Conservation (phyloP, 345 rosid genomes). For the Stellera chamaejasme region DNA sequence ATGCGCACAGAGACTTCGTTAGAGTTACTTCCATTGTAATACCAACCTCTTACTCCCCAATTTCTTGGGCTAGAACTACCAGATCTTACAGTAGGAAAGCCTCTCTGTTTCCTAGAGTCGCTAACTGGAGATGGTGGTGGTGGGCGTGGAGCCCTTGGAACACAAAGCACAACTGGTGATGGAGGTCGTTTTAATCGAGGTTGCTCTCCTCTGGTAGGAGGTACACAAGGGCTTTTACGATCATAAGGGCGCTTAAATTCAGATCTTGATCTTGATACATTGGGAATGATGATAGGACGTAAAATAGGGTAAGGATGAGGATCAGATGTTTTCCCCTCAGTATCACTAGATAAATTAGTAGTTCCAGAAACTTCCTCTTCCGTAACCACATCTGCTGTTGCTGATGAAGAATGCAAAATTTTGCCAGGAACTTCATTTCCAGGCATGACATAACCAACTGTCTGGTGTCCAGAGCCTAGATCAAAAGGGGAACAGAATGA, state of each 20-base stretch:
- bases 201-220: slow-evolving; percentile 66
- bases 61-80: slow-evolving; percentile 99
- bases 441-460: slow-evolving; percentile 74
- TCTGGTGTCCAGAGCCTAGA: slow-evolving; percentile 67
- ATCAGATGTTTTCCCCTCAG: slow-evolving; percentile 67
- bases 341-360: slow-evolving; percentile 46
- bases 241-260: slow-evolving; percentile 58
- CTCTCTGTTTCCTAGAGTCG: slow-evolving; percentile 77
- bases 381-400: slow-evolving; percentile 38
- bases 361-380: slow-evolving; percentile 67
- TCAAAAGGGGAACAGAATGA: slow-evolving; percentile 90
- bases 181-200: slow-evolving; percentile 94
- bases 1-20: slow-evolving; percentile 62
- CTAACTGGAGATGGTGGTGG: slow-evolving; percentile 95
- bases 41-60: slow-evolving; percentile 92
- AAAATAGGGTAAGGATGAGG: slow-evolving; percentile 74
- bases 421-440: slow-evolving; percentile 78
- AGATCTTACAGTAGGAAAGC: slow-evolving; percentile 93
- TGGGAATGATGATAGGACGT: slow-evolving; percentile 91
- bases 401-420: slow-evolving; percentile 50
- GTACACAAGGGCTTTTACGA: slow-evolving; percentile 73
- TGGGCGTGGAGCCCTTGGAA: slow-evolving; percentile 87
- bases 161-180: slow-evolving; percentile 95
- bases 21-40: slow-evolving; percentile 56
- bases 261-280: slow-evolving; percentile 56